Evolutionary conservation across 2,329 filamentous ascomycete genomes (phyloP).

Genomic region (Colletotrichum sp.): DNA sequence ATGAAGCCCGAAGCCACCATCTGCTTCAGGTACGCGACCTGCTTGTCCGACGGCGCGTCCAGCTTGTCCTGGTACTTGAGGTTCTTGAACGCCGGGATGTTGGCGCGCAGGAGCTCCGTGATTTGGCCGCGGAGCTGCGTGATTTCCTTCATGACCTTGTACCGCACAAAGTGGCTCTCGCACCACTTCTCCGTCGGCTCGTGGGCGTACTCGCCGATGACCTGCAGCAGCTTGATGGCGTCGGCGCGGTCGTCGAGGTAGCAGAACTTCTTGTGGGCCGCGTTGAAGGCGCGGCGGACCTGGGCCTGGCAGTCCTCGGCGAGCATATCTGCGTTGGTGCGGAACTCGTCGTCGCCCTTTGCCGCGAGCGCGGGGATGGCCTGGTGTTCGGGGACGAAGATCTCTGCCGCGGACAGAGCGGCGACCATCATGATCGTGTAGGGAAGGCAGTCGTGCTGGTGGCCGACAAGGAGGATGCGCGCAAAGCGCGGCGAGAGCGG

Average conservation of each 20-base stretch:
- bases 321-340: slow-evolving; percentile 70
- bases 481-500: slow-evolving; percentile 90
- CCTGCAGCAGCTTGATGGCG: slow-evolving; percentile 87
- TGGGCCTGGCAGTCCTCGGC: slow-evolving; percentile 73
- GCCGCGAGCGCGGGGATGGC: slow-evolving; percentile 63
- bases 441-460: slow-evolving; percentile 79
- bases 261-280: slow-evolving; percentile 79
- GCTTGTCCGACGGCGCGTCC: slow-evolving; percentile 64
- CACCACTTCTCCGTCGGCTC: slow-evolving; percentile 77
- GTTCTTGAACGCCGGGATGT: slow-evolving; percentile 69
- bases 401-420: slow-evolving; percentile 83
- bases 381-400: slow-evolving; percentile 85
- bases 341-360: slow-evolving; percentile 51
- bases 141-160: slow-evolving; percentile 86
- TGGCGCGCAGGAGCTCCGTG: slow-evolving; percentile 76
- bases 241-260: slow-evolving; percentile 83
- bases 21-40: slow-evolving; percentile 83
- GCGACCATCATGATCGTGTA: slow-evolving; percentile 91
- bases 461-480: slow-evolving; percentile 88
- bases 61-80: slow-evolving; percentile 61
- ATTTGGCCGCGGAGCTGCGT: slow-evolving; percentile 84
- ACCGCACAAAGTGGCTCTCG: slow-evolving; percentile 80
- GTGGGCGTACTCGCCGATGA: slow-evolving; percentile 85
- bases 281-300: slow-evolving; percentile 65
- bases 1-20: slow-evolving; percentile 92